Conservation (phyloP, 352 stramenopile species). For the Globisporangium abappressorium region DNA sequence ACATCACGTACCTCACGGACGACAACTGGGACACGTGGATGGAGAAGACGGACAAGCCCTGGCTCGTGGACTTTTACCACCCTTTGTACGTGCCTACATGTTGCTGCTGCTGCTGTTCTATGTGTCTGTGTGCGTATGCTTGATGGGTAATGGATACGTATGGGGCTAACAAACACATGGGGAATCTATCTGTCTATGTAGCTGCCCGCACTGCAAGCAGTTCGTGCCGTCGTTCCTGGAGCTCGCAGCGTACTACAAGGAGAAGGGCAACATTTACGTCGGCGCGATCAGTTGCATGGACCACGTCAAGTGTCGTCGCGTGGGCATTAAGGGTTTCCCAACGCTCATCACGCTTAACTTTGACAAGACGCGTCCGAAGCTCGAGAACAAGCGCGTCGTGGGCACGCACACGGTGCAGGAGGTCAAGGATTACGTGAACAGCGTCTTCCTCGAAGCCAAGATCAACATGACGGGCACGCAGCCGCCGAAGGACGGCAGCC, state of each 20-base stretch:
- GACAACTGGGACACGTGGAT: conserved; percentile 77
- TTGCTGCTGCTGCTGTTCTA: neutral
- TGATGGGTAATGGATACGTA: neutral
- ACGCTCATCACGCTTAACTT: conserved; percentile 80
- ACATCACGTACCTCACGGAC: conserved; percentile 86
- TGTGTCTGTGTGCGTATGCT: neutral
- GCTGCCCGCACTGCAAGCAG: conserved; percentile 78
- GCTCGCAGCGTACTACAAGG: conserved; percentile 72
- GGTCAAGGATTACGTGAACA: conserved; percentile 69
- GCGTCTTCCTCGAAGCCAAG: conserved; percentile 51
- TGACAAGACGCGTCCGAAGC: conserved; percentile 57
- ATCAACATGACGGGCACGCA: conserved; percentile 70
- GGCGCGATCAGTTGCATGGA: conserved; percentile 85
- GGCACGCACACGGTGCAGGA: conserved; percentile 78
- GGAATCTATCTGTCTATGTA: conserved; percentile 21
- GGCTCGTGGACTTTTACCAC: conserved; percentile 86
- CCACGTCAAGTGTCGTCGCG: conserved; percentile 77
- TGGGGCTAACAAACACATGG: neutral
- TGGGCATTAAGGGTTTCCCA: conserved; percentile 78
- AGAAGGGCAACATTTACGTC: conserved; percentile 60
- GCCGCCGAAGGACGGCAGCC: conserved; percentile 24
- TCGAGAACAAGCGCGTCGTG: conserved; percentile 73
- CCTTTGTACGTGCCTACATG: conserved; percentile 55
- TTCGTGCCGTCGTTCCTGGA: conserved; percentile 68
- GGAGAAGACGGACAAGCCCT: conserved; percentile 72